Evolutionary conservation across 768 basidiomycete genomes (phyloP), one percentile per base, ranked within the genome.

Genomic region (Tephrocybe sp.): DNA sequence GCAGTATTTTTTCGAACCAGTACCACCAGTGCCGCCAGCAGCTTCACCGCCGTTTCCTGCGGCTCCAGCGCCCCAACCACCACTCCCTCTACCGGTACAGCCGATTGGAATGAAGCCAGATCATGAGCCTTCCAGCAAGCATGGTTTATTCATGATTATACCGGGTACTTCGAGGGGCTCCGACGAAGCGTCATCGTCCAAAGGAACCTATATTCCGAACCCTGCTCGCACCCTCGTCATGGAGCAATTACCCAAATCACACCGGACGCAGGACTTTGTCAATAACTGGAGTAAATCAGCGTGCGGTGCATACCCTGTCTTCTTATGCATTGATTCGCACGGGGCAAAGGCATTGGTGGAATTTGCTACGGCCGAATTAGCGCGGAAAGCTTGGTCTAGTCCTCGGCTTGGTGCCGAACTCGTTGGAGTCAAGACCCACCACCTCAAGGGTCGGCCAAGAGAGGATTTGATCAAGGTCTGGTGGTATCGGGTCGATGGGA

Each of bases 151-250:
- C 60, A 61, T 65, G 23, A 62, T 68, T 37, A 51, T 59, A 9
- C 36, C 57, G 1, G 50, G 62, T 11, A 55, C 65, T 6, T 12
- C 45, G 6, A 53, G 20, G 15, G 44, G 28, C 12, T 17, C 9
- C 17, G 10, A 37, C n/a, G 50, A 38, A 37, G 14, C 11, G 4
- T 50, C 64, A 24, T 62, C 56, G 37, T 36, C 48, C 59, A 45
- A 53, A 65, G 41, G 47, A 23, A 58, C 56, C 0, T 76, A 79
- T 52, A 63, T 67, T 9, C 79, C 80, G 36, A 75, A 76, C 55
- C 76, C 76, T 4, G 66, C 74, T 2, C 71, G 78, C 12, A 80
- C 81, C 1, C 64, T 85, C 24, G 78, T 85, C 21, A 74, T 85
- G 65, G 80, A 83, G 55, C 74, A 76, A 46, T 65, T 85, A 4